Evolutionary conservation across 345 rosid species (phyloP), one percentile per base, ranked within the genome.

Genomic region (Citrus maxima): DNA sequence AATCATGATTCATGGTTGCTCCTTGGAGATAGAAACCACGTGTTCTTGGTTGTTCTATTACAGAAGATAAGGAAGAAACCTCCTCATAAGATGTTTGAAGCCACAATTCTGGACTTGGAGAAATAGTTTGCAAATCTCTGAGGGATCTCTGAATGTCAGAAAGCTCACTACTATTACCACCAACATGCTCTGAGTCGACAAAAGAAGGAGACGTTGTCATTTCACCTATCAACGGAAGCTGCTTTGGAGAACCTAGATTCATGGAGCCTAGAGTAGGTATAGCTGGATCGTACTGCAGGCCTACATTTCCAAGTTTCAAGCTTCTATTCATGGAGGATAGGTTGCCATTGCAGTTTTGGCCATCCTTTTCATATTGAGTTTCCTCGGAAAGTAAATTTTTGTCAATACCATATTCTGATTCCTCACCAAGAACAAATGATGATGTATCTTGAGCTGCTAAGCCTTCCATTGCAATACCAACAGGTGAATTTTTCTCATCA

Each of bases 41-140:
- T 37, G 58, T 60, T 75, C 67, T 42, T 3, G 78, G 76, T 27
- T 77, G 84, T 72, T 79, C 82, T 70, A 46, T 78, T 67, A 77
- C 59, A 63, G 79, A 51, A 54, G 80, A 76, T 27, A 74, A 18
- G 72, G 88, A 81, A 79, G 83, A 79, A 61, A 65, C 77, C 42
- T 70, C 77, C 5, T 78, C 80, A 78, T 74, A 77, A 58, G 77
- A 73, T 46, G 81, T 70, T n/a, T 78, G 79, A 72, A 78, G 71
- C 86, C 84, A 85, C 24, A 63, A 28, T 58, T 80, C 80, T 18
- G 81, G 73, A n/a, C 67, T 49, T 46, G 84, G 62, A n/a, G 90
- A 83, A 75, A 64, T 64, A 60, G 76, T 83, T 46, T 82, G 81
- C 70, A 78, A n/a, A 24, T 77, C 81, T 75, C 64, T 16, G 38